Percentiles rank a stretch among this genome's conserved stretches.
Evolutionary conservation across 805 yeast genomes (phyloP).

Genomic region (Naumovozyma baii): DNA sequence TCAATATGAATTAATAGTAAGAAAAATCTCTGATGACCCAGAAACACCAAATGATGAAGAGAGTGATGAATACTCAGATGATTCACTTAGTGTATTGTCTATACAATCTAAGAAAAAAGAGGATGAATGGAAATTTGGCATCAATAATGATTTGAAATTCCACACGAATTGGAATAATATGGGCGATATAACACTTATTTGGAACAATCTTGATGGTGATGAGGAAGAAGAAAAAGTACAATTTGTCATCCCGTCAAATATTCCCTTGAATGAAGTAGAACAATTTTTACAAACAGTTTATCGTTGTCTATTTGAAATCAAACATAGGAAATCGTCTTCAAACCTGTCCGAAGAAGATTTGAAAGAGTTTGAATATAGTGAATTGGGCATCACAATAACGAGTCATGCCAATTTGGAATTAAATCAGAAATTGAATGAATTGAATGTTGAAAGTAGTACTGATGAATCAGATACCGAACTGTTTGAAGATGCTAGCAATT

Average conservation of each 20-base stretch:
- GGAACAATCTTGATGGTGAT: conserved; percentile 85
- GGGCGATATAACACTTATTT: conserved; percentile 52
- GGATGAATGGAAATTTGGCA: conserved; percentile 65
- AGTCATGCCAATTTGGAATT: conserved; percentile 9
- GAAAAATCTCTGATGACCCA: conserved; percentile 62
- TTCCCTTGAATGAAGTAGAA: conserved; percentile 43
- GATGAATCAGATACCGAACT: conserved; percentile 4
- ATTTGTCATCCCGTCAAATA: conserved; percentile 57
- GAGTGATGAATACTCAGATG: conserved; percentile 37
- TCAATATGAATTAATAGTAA: conserved; percentile 61
- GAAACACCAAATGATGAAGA: conserved; percentile 42
- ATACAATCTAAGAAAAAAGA: conserved; percentile 28
- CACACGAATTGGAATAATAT: conserved; percentile 42
- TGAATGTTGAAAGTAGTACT: background rate
- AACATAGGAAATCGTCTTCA: conserved; percentile 47
- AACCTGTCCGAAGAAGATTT: conserved; percentile 40
- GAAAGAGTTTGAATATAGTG: conserved; percentile 2
- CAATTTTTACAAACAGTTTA: conserved; percentile 53
- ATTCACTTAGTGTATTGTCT: conserved; percentile 28
- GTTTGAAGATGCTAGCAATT: conserved; percentile 18
- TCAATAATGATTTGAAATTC: conserved; percentile 52
- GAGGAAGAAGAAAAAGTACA: conserved; percentile 71
- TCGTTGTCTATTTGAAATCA: conserved; percentile 68
- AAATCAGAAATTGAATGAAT: conserved; percentile 3
- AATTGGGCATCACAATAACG: conserved; percentile 5